Conservation (phyloP, 257 asterid genomes). For the Lycium ferocissimum region DNA sequence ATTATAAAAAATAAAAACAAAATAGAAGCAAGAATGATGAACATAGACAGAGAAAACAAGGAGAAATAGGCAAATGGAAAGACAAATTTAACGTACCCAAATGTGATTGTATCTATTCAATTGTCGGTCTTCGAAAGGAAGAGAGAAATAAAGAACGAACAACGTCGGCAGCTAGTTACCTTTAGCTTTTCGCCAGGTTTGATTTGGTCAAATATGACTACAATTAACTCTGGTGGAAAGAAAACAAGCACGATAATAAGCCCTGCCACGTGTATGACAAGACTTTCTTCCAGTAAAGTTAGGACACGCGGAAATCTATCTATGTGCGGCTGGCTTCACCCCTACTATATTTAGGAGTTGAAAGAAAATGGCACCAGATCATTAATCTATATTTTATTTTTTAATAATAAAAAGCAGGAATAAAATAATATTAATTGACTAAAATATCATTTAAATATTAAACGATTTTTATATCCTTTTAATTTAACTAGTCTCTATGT, state of each 20-base stretch:
- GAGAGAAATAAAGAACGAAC: background rate
- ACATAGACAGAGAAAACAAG: background rate
- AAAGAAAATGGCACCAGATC: no score
- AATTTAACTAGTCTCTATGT: no score
- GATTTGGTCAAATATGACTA: background rate
- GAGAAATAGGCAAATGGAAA: background rate
- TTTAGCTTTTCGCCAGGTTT: background rate
- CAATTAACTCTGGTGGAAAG: background rate
- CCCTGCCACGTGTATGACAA: background rate
- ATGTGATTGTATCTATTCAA: background rate
- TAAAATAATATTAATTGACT: no score
- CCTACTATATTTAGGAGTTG: no score
- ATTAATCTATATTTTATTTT: no score
- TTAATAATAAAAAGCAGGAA: no score
- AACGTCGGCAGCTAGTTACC: no score
- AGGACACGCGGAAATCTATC: no score
- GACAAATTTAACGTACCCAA: background rate
- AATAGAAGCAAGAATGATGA: background rate
- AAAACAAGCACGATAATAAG: background rate
- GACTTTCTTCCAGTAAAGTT: background rate
- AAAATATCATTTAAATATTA: no score
- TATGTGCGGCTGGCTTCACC: no score
- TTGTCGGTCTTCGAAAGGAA: background rate
- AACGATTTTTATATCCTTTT: no score
- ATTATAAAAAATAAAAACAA: background rate